phyloP scores from a whole-genome alignment of 768 basidiomycete species.

The Cantharellus anzutake region DNA sequence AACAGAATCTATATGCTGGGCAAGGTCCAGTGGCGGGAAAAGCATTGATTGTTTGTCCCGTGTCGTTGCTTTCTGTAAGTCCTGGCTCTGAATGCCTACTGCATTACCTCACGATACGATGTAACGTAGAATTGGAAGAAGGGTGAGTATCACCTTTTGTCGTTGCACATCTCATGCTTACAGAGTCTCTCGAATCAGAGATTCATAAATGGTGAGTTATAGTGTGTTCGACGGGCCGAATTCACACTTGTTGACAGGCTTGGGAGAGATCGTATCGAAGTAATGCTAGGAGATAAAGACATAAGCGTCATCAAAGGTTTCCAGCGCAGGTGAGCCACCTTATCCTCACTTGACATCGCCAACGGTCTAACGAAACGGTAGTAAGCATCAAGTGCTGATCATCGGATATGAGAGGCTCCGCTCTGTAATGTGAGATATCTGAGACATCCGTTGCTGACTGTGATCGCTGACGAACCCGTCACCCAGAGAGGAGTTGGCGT shows the following conservation, averaged over 20 bases:
- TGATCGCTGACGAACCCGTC: neutral
- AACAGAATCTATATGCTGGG: constrained; percentile 64
- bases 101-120: neutral
- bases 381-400: constrained; percentile 65
- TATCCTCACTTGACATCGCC: neutral
- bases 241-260: constrained; percentile 20
- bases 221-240: neutral
- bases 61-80: constrained; percentile 64
- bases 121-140: constrained; percentile 74
- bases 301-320: constrained; percentile 47
- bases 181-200: constrained; percentile 23
- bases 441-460: neutral
- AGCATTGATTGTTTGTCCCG: constrained; percentile 85
- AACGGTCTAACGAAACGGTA: neutral
- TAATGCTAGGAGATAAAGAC: constrained; percentile 41
- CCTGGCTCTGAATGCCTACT: neutral
- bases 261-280: constrained; percentile 33
- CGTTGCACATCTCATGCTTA: neutral
- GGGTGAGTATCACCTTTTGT: neutral
- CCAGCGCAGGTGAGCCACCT: constrained; percentile 39
- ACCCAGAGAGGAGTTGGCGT: constrained; percentile 33
- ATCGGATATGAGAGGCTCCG: constrained; percentile 89
- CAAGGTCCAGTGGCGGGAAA: constrained; percentile 44
- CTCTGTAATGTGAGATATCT: constrained; percentile 46
- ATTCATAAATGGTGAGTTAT: constrained; percentile 80